These are phyloP conservation scores for Paxillus ammoniavirescens DNA, from an alignment of 768 basidiomycete genomes.

Conservation along the genomic window DNA sequence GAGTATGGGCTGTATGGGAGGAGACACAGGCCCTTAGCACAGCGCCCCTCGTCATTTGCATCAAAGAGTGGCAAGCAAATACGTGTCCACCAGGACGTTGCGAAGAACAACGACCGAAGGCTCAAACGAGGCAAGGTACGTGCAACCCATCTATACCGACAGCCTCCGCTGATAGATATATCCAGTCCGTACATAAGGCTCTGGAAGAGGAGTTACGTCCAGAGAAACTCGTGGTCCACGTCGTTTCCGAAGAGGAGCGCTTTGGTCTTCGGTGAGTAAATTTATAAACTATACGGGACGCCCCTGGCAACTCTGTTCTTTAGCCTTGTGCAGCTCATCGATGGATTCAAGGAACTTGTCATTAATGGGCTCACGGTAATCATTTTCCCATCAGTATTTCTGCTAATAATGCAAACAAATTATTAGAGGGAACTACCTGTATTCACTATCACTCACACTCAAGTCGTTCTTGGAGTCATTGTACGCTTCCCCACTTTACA, in stretches of 20 bases:
- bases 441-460: conserved; percentile 66
- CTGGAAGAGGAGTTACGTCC: conserved; percentile 72
- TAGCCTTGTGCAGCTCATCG: conserved; percentile 74
- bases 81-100: conserved; percentile 47
- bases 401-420: not conserved
- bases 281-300: not conserved
- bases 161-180: not conserved
- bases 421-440: conserved; percentile 80
- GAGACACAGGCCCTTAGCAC: conserved; percentile 45
- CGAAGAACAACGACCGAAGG: conserved; percentile 51
- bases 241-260: conserved; percentile 60
- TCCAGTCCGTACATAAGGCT: conserved; percentile 69
- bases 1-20: conserved; percentile 71
- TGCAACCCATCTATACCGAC: not conserved
- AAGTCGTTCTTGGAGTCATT: conserved; percentile 72
- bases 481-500: conserved; percentile 37
- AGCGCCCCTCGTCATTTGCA: conserved; percentile 55
- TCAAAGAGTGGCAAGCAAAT: conserved; percentile 63
- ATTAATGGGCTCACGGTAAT: conserved; percentile 50
- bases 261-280: conserved; percentile 70
- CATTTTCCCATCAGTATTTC: not conserved
- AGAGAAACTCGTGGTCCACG: conserved; percentile 50
- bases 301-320: conserved; percentile 1
- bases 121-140: conserved; percentile 57
- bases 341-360: conserved; percentile 54